phyloP scores from a whole-genome alignment of 192 early-diverging fungal genomes.

The Backusella sp. region DNA sequence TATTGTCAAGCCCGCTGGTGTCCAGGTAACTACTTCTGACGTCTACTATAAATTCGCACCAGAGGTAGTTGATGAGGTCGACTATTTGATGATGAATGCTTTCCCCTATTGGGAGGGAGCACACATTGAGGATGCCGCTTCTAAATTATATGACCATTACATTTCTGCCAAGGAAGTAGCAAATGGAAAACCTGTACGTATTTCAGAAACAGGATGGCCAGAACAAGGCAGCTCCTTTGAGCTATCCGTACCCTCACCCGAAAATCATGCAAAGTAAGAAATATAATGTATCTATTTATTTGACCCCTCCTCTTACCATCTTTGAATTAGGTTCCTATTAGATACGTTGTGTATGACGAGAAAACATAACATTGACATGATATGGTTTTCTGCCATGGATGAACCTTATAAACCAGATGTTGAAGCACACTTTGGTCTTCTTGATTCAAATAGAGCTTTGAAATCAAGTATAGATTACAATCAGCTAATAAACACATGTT shows the following conservation, averaged over 20 bases:
- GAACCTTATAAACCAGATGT: constrained; percentile 57
- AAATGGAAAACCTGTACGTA: constrained; percentile 47
- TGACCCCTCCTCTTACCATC: background rate
- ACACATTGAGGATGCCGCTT: constrained; percentile 43
- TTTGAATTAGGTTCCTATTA: constrained; percentile 36
- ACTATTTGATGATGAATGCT: constrained; percentile 56
- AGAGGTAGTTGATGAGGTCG: constrained; percentile 46
- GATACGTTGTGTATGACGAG: constrained; percentile 53
- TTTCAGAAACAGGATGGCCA: constrained; percentile 68
- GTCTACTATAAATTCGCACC: constrained; percentile 49
- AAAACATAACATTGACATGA: constrained; percentile 45
- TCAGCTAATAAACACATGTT: background rate
- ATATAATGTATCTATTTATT: too few species aligned
- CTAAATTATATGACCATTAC: constrained; percentile 50
- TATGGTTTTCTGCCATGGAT: constrained; percentile 59
- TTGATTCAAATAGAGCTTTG: constrained; percentile 15
- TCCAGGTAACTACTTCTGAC: constrained; percentile 54
- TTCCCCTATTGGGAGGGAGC: constrained; percentile 60
- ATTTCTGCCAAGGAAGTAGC: constrained; percentile 42
- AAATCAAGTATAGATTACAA: background rate
- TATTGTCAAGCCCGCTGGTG: constrained; percentile 33
- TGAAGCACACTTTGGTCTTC: constrained; percentile 26
- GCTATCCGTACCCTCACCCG: constrained; percentile 41
- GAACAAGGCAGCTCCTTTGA: constrained; percentile 49
- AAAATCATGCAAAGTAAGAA: constrained; percentile 44